A percentile compares a stretch with the other conserved stretches of the same genome.
phyloP scores from a whole-genome alignment of 257 asterid species.

The Nicotiana otophora region DNA sequence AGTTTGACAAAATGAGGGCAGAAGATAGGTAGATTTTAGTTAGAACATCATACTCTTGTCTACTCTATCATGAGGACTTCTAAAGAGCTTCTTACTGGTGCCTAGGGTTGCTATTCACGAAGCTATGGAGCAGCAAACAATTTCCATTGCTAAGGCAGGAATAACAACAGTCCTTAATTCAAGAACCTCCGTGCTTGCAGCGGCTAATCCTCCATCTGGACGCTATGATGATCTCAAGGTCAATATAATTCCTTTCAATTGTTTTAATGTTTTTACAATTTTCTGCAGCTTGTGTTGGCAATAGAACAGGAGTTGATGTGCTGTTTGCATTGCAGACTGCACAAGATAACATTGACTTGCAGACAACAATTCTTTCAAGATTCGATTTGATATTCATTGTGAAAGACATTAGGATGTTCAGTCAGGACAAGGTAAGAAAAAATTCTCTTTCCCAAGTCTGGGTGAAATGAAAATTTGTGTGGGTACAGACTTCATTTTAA shows the following conservation, averaged over 20 bases:
- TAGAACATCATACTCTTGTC: conserved; percentile 6
- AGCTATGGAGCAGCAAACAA: conserved; percentile 99
- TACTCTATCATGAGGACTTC: conserved; percentile 10
- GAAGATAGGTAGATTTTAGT: conserved; percentile 69
- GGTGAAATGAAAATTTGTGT: neutral
- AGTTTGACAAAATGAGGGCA: conserved; percentile 97
- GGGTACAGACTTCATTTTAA: neutral
- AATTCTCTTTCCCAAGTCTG: neutral
- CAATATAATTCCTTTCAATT: neutral
- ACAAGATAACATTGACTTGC: conserved; percentile 96
- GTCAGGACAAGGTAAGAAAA: conserved; percentile 83
- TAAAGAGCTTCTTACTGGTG: conserved; percentile 18
- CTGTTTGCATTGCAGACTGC: conserved; percentile 64
- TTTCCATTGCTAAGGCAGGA: conserved; percentile 99
- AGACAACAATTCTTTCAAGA: conserved; percentile 98
- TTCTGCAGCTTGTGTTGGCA: neutral
- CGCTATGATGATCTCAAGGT: conserved; percentile 99
- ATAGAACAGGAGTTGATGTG: conserved; percentile 17
- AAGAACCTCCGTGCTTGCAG: conserved; percentile 99
- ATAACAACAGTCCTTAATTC: conserved; percentile 98
- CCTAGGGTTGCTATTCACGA: conserved; percentile 97
- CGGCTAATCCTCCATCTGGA: conserved; percentile 99
- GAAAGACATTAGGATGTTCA: conserved; percentile 79
- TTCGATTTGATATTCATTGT: conserved; percentile 92
- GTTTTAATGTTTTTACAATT: neutral